These are phyloP conservation scores for Gelatoporia subvermispora DNA, from an alignment of 768 basidiomycete genomes.

Conservation along the genomic window DNA sequence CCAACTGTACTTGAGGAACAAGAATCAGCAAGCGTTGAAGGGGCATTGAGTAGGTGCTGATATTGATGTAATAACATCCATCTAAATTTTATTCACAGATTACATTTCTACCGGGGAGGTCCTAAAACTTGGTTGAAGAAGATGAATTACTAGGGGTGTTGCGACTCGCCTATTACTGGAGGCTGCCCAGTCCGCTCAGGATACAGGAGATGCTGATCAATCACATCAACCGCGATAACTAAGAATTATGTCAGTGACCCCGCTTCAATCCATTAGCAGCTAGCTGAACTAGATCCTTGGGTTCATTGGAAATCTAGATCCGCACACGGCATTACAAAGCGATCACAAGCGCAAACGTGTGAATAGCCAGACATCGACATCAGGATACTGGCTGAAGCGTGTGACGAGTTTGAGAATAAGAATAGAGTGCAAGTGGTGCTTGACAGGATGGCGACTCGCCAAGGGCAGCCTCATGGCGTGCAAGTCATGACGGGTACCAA, in stretches of 20 bases:
- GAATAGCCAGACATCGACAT: constrained; percentile 6
- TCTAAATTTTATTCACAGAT: constrained; percentile 20
- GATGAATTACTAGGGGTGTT: constrained; percentile 24
- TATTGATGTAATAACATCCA: neutral
- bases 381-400: constrained; percentile 17
- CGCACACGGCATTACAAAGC: no score
- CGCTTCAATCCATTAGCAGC: no score
- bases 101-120: constrained; percentile 26
- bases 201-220: constrained; percentile 26
- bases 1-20: constrained; percentile 9
- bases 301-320: no score
- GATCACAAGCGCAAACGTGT: neutral
- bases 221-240: constrained; percentile 24
- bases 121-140: constrained; percentile 9
- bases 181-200: constrained; percentile 15
- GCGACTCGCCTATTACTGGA: constrained; percentile 10
- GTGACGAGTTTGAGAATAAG: constrained; percentile 22
- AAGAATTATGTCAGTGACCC: constrained; percentile 22
- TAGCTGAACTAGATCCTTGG: no score
- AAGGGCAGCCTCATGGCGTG: no score
- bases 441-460: no score
- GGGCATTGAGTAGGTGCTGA: constrained; percentile 26
- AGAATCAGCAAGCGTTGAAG: constrained; percentile 16
- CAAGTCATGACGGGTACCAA: no score
- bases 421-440: constrained; percentile 11